These are phyloP conservation scores for Kregervanrija fluxuum DNA, from an alignment of 805 yeast genomes.

Conservation along the genomic window DNA sequence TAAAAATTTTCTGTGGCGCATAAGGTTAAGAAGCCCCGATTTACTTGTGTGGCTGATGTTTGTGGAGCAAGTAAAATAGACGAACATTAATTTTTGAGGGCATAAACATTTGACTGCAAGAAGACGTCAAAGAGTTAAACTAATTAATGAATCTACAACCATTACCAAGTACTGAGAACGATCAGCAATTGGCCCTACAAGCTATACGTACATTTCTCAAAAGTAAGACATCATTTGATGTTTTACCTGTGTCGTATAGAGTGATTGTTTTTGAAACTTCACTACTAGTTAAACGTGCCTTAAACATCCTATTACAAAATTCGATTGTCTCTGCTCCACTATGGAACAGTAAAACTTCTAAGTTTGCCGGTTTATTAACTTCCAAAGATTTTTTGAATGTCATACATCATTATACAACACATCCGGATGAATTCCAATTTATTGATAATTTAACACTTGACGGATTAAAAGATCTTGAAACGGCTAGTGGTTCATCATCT, in stretches of 20 bases:
- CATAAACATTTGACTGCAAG: too few species aligned
- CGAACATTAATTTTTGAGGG: too few species aligned
- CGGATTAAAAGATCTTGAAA: constrained; percentile 81
- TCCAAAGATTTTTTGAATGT: constrained; percentile 91
- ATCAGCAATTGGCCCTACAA: constrained; percentile 68
- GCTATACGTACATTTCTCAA: constrained; percentile 80
- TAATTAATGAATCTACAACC: too few species aligned
- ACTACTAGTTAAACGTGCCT: constrained; percentile 78
- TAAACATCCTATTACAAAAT: constrained; percentile 84
- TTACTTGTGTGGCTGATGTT: too few species aligned
- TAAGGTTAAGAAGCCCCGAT: too few species aligned
- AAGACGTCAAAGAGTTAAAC: too few species aligned
- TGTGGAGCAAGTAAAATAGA: too few species aligned
- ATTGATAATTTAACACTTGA: constrained; percentile 81
- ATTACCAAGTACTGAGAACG: constrained; percentile 24
- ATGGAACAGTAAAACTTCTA: constrained; percentile 85
- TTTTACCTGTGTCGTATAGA: constrained; percentile 89
- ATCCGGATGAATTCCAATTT: constrained; percentile 80
- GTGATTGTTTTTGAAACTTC: constrained; percentile 91
- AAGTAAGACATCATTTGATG: constrained; percentile 93
- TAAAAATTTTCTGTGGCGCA: too few species aligned
- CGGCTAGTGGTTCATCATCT: constrained; percentile 71
- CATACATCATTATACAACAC: constrained; percentile 85
- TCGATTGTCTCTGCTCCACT: constrained; percentile 94
- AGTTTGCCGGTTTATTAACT: constrained; percentile 91